These are phyloP conservation scores for Dendrocalamus sinicus DNA, from an alignment of 176 grass and related monocot genomes.

Conservation along the genomic window DNA sequence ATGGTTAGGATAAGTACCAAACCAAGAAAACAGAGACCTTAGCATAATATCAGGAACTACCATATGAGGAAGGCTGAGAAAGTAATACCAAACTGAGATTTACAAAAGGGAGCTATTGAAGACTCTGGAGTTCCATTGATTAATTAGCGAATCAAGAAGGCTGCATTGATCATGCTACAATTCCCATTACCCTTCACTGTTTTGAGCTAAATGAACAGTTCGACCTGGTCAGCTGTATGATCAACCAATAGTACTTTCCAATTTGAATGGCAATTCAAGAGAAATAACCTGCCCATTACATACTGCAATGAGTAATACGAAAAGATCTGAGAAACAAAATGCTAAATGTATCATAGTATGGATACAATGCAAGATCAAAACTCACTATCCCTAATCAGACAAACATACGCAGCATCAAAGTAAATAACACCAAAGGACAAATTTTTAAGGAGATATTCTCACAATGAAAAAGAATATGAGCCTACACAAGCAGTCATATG, in stretches of 20 bases:
- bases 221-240: constrained; percentile 13
- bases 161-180: neutral
- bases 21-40: no score
- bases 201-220: constrained; percentile 19
- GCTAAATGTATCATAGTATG: neutral
- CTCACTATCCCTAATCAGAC: neutral
- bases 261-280: neutral
- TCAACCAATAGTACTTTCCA: neutral
- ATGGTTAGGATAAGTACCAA: no score
- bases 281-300: constrained; percentile 39
- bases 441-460: constrained; percentile 1
- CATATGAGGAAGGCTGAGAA: neutral
- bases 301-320: constrained; percentile 17
- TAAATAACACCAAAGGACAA: neutral
- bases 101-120: constrained; percentile 24
- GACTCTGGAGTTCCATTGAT: neutral
- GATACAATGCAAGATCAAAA: constrained; percentile 22
- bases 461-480: constrained; percentile 10
- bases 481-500: neutral
- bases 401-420: neutral
- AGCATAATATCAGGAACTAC: no score
- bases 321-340: constrained; percentile 33
- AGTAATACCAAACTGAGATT: neutral
- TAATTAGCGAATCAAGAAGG: constrained; percentile 40
- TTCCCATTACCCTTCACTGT: constrained; percentile 23